Conservation (phyloP, 768 basidiomycete genomes). For the Rhodocollybia butyracea region DNA sequence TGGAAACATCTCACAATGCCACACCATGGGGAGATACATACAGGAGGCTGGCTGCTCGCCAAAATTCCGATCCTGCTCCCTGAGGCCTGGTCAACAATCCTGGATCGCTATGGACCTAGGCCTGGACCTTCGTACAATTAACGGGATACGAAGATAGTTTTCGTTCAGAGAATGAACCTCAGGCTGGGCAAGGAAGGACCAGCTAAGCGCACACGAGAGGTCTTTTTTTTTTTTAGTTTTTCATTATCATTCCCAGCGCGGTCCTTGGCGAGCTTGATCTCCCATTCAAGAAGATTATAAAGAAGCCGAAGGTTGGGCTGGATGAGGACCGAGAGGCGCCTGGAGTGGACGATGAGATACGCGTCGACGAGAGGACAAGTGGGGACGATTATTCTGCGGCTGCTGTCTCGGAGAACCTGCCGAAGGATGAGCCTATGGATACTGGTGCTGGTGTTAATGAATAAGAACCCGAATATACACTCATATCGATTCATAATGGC, state of each 20-base stretch:
- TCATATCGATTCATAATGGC: constrained; percentile 6
- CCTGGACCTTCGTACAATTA: no score
- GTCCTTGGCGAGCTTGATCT: constrained; percentile 83
- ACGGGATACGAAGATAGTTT: constrained; percentile 68
- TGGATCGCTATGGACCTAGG: no score
- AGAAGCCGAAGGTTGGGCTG: constrained; percentile 96
- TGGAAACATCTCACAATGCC: no score
- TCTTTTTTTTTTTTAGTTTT: constrained; percentile 56
- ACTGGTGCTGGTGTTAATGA: background rate
- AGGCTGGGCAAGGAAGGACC: constrained; percentile 82
- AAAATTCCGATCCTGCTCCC: no score
- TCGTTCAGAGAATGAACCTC: constrained; percentile 86
- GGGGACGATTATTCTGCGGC: constrained; percentile 27
- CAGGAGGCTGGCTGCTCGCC: no score
- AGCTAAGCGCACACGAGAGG: constrained; percentile 67
- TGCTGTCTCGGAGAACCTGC: background rate
- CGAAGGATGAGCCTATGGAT: background rate
- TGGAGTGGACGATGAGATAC: constrained; percentile 88
- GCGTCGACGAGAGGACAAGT: constrained; percentile 85
- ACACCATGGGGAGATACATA: no score
- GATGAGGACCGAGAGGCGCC: constrained; percentile 85
- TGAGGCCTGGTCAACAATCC: no score
- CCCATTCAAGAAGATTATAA: constrained; percentile 95
- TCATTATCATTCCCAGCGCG: constrained; percentile 52
- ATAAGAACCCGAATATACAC: background rate